Percentiles rank a stretch among this genome's conserved stretches.
Evolutionary conservation across 2,329 filamentous ascomycete species (phyloP).

Genomic region (Aspergillus aculeatus): DNA sequence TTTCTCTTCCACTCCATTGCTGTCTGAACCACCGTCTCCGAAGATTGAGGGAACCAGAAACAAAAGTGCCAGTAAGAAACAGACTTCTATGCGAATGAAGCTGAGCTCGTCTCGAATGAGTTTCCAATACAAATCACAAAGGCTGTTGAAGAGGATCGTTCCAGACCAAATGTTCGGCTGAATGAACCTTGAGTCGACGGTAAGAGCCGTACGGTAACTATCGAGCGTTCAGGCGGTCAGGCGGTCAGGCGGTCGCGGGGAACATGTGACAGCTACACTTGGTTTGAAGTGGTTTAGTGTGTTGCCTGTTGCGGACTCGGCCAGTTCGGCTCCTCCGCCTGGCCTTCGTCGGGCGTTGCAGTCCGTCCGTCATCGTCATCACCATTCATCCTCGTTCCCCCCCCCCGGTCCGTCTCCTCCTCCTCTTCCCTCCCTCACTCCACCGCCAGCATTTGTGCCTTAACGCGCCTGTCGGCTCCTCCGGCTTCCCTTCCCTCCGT

Average conservation of each 20-base stretch:
- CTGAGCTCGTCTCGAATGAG: too few species aligned
- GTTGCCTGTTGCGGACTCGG: not conserved
- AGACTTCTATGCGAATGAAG: too few species aligned
- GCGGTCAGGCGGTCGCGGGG: not conserved
- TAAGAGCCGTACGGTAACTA: not conserved
- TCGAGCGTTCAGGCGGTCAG: not conserved
- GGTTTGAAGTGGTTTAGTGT: not conserved
- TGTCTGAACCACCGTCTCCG: too few species aligned
- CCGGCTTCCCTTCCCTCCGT: constrained; percentile 11
- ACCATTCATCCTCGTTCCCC: not conserved
- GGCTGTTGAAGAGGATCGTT: too few species aligned
- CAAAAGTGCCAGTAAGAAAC: too few species aligned
- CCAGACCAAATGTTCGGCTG: too few species aligned
- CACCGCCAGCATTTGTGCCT: constrained; percentile 16
- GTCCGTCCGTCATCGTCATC: constrained; percentile 6
- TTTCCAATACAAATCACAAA: too few species aligned
- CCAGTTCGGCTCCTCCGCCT: constrained; percentile 7
- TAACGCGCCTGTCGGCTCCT: constrained; percentile 11
- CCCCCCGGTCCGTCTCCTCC: constrained; percentile 11
- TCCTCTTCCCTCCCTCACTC: constrained; percentile 18
- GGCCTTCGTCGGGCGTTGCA: constrained; percentile 11
- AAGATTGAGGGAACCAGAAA: too few species aligned
- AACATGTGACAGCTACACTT: constrained; percentile 3
- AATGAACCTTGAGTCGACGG: too few species aligned
- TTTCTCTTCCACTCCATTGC: constrained; percentile 48